These are phyloP conservation scores for Monilinia fructigena DNA, from an alignment of 2,329 filamentous ascomycete genomes.

Conservation along the genomic window DNA sequence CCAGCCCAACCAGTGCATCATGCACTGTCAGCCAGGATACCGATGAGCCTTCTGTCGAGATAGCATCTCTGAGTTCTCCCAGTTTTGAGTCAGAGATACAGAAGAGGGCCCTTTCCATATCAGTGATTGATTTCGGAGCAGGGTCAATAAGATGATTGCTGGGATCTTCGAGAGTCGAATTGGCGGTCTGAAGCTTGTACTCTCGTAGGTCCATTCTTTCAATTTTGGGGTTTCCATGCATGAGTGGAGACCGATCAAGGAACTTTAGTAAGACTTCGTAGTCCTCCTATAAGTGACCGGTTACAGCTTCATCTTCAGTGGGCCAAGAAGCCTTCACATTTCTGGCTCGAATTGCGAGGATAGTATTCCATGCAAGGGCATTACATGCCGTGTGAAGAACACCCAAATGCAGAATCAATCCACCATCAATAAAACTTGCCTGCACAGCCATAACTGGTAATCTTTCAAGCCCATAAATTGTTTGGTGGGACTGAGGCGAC, in stretches of 20 bases:
- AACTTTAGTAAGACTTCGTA: neutral
- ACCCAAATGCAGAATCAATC: constrained; percentile 20
- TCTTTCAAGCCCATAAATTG: neutral
- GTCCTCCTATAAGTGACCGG: neutral
- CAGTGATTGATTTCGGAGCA: constrained; percentile 8
- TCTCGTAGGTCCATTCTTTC: constrained; percentile 14
- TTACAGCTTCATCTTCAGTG: neutral
- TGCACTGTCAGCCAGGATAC: constrained; percentile 13
- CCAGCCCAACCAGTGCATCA: constrained; percentile 6
- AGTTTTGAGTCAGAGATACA: constrained; percentile 1
- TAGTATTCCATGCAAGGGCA: constrained; percentile 7
- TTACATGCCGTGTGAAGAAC: constrained; percentile 18
- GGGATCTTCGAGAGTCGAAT: constrained; percentile 14
- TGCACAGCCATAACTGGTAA: constrained; percentile 13
- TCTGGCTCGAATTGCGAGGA: neutral
- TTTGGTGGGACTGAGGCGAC: constrained; percentile 4
- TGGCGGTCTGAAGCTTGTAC: constrained; percentile 5
- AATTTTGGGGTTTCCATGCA: neutral
- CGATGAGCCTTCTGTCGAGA: neutral
- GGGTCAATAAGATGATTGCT: neutral
- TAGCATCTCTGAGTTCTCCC: neutral
- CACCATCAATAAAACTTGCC: constrained; percentile 18
- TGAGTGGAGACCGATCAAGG: constrained; percentile 15
- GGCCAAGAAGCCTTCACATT: constrained; percentile 17
- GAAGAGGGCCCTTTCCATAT: constrained; percentile 17